phyloP scores from a whole-genome alignment of 257 asterid species.

The Solanum appendiculatum region DNA sequence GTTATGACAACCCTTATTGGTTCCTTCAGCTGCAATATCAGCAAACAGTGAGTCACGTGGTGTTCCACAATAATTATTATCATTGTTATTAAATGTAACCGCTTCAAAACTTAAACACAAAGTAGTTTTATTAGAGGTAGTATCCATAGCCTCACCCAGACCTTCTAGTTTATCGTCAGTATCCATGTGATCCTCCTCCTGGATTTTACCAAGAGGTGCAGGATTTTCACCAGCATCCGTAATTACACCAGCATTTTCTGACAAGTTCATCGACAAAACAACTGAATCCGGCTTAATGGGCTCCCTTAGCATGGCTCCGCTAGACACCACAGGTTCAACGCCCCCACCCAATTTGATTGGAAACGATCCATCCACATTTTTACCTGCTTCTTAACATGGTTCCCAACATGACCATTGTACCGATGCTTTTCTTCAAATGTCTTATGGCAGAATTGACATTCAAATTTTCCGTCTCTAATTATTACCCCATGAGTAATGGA shows the following conservation, averaged over 20 bases:
- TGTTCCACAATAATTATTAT: background rate
- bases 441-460: conserved; percentile 67
- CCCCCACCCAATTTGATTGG: conserved; percentile 4
- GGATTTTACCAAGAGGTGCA: conserved; percentile 10
- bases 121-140: conserved; percentile 4
- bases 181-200: conserved; percentile 13
- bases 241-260: conserved; percentile 10
- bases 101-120: conserved; percentile 13
- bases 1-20: conserved; percentile 9
- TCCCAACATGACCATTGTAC: conserved; percentile 65
- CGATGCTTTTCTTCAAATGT: conserved; percentile 47
- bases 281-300: conserved; percentile 13
- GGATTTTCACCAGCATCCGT: background rate
- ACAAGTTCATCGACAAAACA: conserved; percentile 1
- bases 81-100: conserved; percentile 4
- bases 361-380: conserved; percentile 30
- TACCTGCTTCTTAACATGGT: conserved; percentile 50
- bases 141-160: conserved; percentile 15
- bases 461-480: conserved; percentile 53
- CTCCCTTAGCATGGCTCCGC: conserved; percentile 17
- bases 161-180: conserved; percentile 4
- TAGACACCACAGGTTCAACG: conserved; percentile 12
- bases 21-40: conserved; percentile 11
- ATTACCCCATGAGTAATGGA: conserved; percentile 61
- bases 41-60: background rate